A percentile compares a stretch with the other conserved stretches of the same genome.
These are phyloP conservation scores for Paecilomyces sp. DNA, from an alignment of 2,329 filamentous ascomycete genomes.

Conservation along the genomic window DNA sequence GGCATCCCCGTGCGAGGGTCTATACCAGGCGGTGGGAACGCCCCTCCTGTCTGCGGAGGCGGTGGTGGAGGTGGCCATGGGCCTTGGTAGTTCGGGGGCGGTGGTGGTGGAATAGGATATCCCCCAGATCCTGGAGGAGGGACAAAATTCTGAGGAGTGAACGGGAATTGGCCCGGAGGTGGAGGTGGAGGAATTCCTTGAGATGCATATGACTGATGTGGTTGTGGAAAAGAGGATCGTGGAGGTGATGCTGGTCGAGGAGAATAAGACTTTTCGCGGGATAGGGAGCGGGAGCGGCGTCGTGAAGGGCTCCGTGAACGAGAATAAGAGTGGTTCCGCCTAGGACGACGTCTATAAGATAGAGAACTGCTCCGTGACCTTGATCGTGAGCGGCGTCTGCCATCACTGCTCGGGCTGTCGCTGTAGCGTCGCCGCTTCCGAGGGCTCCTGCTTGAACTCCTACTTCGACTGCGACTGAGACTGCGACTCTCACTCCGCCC, in stretches of 20 bases:
- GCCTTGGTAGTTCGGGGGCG: slow-evolving; percentile 26
- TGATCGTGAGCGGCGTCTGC: slow-evolving; percentile 20
- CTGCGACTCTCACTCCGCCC: slow-evolving; percentile 25
- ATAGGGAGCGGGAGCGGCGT: slow-evolving; percentile 20
- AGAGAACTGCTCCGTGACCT: slow-evolving; percentile 23
- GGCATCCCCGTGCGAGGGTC: slow-evolving; percentile 9
- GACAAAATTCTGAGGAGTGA: slow-evolving; percentile 5
- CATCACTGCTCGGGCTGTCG: slow-evolving; percentile 24
- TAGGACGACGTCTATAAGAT: slow-evolving; percentile 10
- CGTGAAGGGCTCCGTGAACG: slow-evolving; percentile 18
- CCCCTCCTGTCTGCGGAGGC: slow-evolving; percentile 15
- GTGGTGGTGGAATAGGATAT: slow-evolving; percentile 17
- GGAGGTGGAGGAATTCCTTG: slow-evolving; percentile 1
- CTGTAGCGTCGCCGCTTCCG: slow-evolving; percentile 34
- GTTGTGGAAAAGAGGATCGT: slow-evolving; percentile 5
- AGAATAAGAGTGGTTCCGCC: slow-evolving; percentile 18
- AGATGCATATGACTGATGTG: slow-evolving; percentile 10
- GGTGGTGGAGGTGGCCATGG: slow-evolving; percentile 30
- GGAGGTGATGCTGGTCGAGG: slow-evolving; percentile 18
- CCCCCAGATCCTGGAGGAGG: slow-evolving; percentile 6
- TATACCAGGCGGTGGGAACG: not conserved
- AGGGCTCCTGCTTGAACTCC: slow-evolving; percentile 37
- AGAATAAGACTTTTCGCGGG: slow-evolving; percentile 24
- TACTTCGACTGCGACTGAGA: slow-evolving; percentile 34
- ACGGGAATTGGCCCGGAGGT: slow-evolving; percentile 4